Evolutionary conservation across 805 yeast species (phyloP), one percentile per base, ranked within the genome.

Genomic region (Saturnispora galanensis): DNA sequence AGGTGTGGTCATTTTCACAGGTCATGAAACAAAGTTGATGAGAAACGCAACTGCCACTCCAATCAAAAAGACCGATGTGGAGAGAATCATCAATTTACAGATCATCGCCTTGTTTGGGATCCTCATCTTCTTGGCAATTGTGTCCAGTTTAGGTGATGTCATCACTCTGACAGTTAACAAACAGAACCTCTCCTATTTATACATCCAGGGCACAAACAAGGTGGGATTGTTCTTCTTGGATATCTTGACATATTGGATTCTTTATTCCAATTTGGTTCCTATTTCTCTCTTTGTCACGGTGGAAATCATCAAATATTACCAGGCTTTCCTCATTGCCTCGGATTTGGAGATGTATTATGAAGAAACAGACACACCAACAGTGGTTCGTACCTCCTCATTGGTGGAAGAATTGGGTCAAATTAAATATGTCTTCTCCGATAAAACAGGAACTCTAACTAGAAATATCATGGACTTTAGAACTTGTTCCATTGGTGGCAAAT

Each of bases 41-140:
- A 78, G 98, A 60, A 93, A 93, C 66, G 98, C 99, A 15, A 89
- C 97, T 2, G 97, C 98, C 1, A 81, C 99, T 2, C 99, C 99
- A 10, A 94, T 93, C 56, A 93, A 93, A 61, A 76, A 95, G 56
- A 93, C 99, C 0, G 95, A 95, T 21, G 97, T 94, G 11, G 99
- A 93, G 68, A 77, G 95, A 61, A 84, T 89, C 65, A 90, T 93
- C 55, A 94, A 93, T 60, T 64, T 85, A 54, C 99, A 93, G 63
- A 90, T 93, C 56, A 66, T 93, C 47, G 95, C 90, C 2, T 68
- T 93, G 49, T 93, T 93, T 60, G 77, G 82, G 26, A 79, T 93
- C 46, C 73, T 93, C 51, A 77, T 90, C 17, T 69, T 76, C 5
- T 70, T 93, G 46, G 67, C 96, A 0, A 62, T 93, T 48, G 76